Conservation (phyloP, 306 rosid genomes). For the Fragaria iinumae region DNA sequence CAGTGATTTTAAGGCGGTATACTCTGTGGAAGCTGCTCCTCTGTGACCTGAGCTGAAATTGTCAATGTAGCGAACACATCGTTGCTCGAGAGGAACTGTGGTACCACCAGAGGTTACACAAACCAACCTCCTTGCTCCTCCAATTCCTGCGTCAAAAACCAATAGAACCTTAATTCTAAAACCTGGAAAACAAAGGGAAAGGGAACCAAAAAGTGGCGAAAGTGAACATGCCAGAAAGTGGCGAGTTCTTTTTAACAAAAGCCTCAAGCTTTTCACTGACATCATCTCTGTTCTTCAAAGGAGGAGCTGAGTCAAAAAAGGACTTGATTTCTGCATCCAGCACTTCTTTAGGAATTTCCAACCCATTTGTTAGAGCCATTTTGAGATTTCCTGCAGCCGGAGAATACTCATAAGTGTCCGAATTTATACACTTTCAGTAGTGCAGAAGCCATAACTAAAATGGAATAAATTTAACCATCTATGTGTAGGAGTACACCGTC, state of each 20-base stretch:
- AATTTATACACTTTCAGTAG: background rate
- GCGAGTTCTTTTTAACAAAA: conserved; percentile 53
- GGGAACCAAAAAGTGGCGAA: no score
- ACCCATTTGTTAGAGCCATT: conserved; percentile 52
- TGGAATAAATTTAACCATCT: background rate
- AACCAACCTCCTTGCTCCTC: conserved; percentile 55
- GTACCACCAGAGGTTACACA: conserved; percentile 98
- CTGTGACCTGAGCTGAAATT: conserved; percentile 98
- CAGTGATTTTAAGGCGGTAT: conserved; percentile 26
- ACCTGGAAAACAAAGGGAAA: conserved; percentile 4
- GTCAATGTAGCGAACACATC: conserved; percentile 84
- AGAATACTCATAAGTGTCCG: background rate
- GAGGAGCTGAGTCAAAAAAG: conserved; percentile 86
- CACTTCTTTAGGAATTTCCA: conserved; percentile 30
- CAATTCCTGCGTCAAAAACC: conserved; percentile 40
- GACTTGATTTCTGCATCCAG: conserved; percentile 52
- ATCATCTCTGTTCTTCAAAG: conserved; percentile 42
- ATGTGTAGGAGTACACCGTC: background rate
- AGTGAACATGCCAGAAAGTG: conserved; percentile 41
- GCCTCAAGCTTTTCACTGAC: conserved; percentile 45
- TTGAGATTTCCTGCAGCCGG: conserved; percentile 26
- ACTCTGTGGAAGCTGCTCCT: conserved; percentile 98
- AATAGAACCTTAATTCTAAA: conserved; percentile 4
- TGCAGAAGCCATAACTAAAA: background rate
- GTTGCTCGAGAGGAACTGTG: conserved; percentile 91